Percentiles rank a stretch among this genome's conserved stretches.
These are phyloP conservation scores for Candida golubevii DNA, from an alignment of 805 yeast genomes.

Conservation along the genomic window DNA sequence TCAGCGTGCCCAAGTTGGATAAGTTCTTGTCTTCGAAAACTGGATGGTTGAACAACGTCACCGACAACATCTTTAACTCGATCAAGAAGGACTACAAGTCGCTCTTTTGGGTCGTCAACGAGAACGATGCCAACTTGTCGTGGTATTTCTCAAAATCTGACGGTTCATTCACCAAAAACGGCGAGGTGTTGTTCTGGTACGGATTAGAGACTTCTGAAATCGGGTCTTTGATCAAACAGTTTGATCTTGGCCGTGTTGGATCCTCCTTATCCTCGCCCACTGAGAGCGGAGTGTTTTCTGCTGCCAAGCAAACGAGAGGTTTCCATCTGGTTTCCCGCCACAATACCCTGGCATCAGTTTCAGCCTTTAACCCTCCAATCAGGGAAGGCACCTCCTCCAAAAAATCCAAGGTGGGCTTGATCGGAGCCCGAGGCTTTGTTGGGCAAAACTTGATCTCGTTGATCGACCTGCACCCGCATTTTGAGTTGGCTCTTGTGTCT, in stretches of 20 bases:
- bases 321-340: conserved; percentile 22
- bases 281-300: conserved; percentile 46
- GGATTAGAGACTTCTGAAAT: conserved; percentile 70
- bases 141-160: conserved; percentile 93
- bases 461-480: conserved; percentile 80
- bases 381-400: conserved; percentile 57
- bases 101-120: conserved; percentile 85
- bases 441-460: conserved; percentile 89
- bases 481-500: conserved; percentile 89
- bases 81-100: conserved; percentile 67
- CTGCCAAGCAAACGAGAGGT: conserved; percentile 48
- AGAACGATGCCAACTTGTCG: conserved; percentile 82
- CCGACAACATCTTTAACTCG: conserved; percentile 88
- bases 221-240: conserved; percentile 56
- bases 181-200: conserved; percentile 91
- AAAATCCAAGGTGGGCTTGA: conserved; percentile 77
- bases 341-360: not conserved
- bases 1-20: conserved; percentile 61
- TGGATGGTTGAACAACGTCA: conserved; percentile 97
- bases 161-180: conserved; percentile 88
- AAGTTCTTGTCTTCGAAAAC: conserved; percentile 81
- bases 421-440: conserved; percentile 98
- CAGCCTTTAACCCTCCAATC: conserved; percentile 63
- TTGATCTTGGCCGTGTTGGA: conserved; percentile 32
- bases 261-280: conserved; percentile 35